phyloP scores from a whole-genome alignment of 2,329 filamentous ascomycete genomes.

The Neonectria faginata region DNA sequence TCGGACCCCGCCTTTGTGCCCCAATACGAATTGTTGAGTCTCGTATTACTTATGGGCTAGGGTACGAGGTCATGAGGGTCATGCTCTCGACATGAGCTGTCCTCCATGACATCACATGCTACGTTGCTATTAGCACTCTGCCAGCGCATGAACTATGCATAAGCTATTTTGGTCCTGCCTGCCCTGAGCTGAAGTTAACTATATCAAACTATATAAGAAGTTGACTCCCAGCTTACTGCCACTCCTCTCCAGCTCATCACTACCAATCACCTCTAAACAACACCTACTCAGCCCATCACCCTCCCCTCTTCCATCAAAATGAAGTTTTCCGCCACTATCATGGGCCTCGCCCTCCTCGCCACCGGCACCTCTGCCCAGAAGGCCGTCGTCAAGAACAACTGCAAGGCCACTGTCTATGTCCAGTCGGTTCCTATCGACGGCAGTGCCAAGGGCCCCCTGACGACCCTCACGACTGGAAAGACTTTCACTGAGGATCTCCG shows the following conservation, averaged over 20 bases:
- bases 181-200: background rate
- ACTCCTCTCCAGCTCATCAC: background rate
- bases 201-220: background rate
- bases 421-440: slow-evolving; percentile 53
- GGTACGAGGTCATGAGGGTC: background rate
- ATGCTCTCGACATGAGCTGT: background rate
- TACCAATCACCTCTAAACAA: background rate
- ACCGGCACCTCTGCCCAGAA: slow-evolving; percentile 50
- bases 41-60: background rate
- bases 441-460: slow-evolving; percentile 47
- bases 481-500: slow-evolving; percentile 52
- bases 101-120: background rate
- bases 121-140: background rate
- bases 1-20: background rate
- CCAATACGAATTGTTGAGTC: background rate
- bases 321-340: slow-evolving; percentile 45
- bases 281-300: background rate
- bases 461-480: slow-evolving; percentile 49
- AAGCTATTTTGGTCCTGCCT: background rate
- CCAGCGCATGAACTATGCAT: background rate
- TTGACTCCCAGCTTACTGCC: background rate
- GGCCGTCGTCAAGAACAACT: slow-evolving; percentile 53
- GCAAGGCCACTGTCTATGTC: slow-evolving; percentile 49
- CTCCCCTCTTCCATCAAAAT: slow-evolving; percentile 39
- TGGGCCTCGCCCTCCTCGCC: slow-evolving; percentile 49